Base-by-base conservation (phyloP, 1,139 yeast species). In the Wickerhamomyces sp. region DNA sequence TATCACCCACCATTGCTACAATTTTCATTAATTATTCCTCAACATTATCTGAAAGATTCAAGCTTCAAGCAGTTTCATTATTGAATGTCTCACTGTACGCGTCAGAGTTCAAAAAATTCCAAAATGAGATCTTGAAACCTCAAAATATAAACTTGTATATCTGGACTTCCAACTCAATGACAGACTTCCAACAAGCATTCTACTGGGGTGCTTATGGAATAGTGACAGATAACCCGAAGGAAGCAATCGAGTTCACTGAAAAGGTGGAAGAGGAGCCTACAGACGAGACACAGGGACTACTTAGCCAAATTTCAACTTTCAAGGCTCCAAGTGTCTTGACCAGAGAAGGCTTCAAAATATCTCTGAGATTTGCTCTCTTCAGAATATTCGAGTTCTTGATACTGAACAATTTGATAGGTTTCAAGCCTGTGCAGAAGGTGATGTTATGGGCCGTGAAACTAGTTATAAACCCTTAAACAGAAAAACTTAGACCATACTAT, bases 121-220 rank as follows among this genome's bases (percentile, higher is more conserved):
- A 68, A 38, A 45, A 58, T 1, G 64, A 66, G 4, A 60, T 71
- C 17, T 51, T 68, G 17, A 43, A 63, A 28, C 54, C 63, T 5
- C 67, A 75, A 34, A 66, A 73, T 39, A 59, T 83, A 40, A 69
- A 72, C 37, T 64, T 87, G 14, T 87, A 78, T 61, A 65, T 85
- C 17, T 90, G 97, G 97, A 90, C 97, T 1, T 71, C 88, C 33
- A 90, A 90, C 58, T 53, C 47, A 1, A 31, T 38, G 14, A 44
- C 35, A 2, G 49, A 48, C 33, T 47, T 49, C 22, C 35, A 40
- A 21, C 36, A 35, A 13, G 50, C 47, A 2, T 32, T 41, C 4
- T 22, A 28, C 4, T 36, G 43, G 18, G 31, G 34, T 2, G 52
- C 49, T 5, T 33, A 42, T 30, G 47, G 50, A n/a, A 45, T 54